A percentile compares a stretch with the other conserved stretches of the same genome.
phyloP scores from a whole-genome alignment of 2,329 filamentous ascomycete species.

The Neonectria coccinea region DNA sequence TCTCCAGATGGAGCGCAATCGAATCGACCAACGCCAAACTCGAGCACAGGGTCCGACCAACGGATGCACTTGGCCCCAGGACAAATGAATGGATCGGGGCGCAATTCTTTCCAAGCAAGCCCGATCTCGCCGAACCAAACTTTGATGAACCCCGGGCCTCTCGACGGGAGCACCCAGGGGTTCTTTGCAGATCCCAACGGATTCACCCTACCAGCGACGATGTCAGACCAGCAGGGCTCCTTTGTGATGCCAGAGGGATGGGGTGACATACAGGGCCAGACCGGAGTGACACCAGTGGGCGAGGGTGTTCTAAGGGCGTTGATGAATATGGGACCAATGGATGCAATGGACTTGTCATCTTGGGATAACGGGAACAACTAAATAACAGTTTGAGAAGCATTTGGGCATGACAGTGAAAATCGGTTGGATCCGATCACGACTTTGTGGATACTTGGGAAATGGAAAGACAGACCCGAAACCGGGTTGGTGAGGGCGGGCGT shows the following conservation, averaged over 20 bases:
- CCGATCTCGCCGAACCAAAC: slow-evolving; percentile 61
- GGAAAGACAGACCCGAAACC: slow-evolving; percentile 17
- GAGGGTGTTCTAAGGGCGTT: slow-evolving; percentile 69
- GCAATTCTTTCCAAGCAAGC: slow-evolving; percentile 64
- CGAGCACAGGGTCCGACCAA: slow-evolving; percentile 56
- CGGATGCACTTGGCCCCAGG: slow-evolving; percentile 46
- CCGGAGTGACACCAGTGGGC: slow-evolving; percentile 65
- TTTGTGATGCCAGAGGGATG: slow-evolving; percentile 61
- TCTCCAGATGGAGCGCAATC: slow-evolving; percentile 64
- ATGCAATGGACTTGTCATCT: slow-evolving; percentile 67
- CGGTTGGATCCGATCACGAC: slow-evolving; percentile 11
- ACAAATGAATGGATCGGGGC: slow-evolving; percentile 53
- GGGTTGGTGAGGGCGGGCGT: slow-evolving; percentile 30
- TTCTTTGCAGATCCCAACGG: slow-evolving; percentile 56
- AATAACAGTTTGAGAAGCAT: slow-evolving; percentile 21
- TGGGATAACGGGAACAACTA: slow-evolving; percentile 57
- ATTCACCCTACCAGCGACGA: slow-evolving; percentile 50
- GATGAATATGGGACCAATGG: slow-evolving; percentile 70
- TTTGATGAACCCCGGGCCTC: slow-evolving; percentile 51
- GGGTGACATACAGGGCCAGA: slow-evolving; percentile 56
- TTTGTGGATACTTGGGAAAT: slow-evolving; percentile 20
- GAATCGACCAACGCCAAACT: slow-evolving; percentile 70
- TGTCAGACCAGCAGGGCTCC: slow-evolving; percentile 41
- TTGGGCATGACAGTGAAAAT: neutral
- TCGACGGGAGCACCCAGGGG: slow-evolving; percentile 51